phyloP scores from a whole-genome alignment of 2,329 filamentous ascomycete species.

The Cercospora citrullina region DNA sequence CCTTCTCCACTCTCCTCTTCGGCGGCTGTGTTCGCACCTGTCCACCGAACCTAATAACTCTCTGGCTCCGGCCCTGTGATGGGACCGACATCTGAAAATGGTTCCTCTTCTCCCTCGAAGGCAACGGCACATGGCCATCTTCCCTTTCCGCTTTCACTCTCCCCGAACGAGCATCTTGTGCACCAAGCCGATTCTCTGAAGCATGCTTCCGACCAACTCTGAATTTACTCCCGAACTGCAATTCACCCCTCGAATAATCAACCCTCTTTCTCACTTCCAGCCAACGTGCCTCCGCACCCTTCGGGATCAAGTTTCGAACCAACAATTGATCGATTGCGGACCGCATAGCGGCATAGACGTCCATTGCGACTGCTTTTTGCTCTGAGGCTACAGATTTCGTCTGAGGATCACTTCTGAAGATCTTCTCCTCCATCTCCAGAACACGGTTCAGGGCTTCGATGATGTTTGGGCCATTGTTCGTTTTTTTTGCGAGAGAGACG shows the following conservation, averaged over 20 bases:
- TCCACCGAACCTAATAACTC: background rate
- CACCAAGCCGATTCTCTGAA: background rate
- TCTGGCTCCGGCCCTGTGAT: background rate
- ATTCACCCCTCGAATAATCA: slow-evolving; percentile 21
- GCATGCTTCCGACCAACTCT: background rate
- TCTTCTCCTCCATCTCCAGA: slow-evolving; percentile 24
- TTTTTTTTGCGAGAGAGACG: slow-evolving; percentile 57
- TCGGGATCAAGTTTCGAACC: slow-evolving; percentile 27
- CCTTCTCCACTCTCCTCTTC: background rate
- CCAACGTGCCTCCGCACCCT: slow-evolving; percentile 25
- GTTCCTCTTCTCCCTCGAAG: background rate
- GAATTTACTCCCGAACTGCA: background rate
- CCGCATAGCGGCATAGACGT: slow-evolving; percentile 19
- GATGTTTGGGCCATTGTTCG: slow-evolving; percentile 33
- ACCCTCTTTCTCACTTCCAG: slow-evolving; percentile 25
- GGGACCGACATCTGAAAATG: background rate
- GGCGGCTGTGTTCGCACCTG: background rate
- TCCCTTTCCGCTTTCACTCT: background rate
- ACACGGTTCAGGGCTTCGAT: slow-evolving; percentile 31
- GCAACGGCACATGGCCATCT: background rate
- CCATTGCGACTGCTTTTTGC: slow-evolving; percentile 27
- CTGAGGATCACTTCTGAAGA: background rate
- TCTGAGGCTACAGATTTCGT: background rate
- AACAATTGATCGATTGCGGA: slow-evolving; percentile 32
- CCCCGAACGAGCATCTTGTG: background rate